A percentile compares a stretch with the other conserved stretches of the same genome.
phyloP scores from a whole-genome alignment of 139 green algal species.

The Axilococcus clingmanii region DNA sequence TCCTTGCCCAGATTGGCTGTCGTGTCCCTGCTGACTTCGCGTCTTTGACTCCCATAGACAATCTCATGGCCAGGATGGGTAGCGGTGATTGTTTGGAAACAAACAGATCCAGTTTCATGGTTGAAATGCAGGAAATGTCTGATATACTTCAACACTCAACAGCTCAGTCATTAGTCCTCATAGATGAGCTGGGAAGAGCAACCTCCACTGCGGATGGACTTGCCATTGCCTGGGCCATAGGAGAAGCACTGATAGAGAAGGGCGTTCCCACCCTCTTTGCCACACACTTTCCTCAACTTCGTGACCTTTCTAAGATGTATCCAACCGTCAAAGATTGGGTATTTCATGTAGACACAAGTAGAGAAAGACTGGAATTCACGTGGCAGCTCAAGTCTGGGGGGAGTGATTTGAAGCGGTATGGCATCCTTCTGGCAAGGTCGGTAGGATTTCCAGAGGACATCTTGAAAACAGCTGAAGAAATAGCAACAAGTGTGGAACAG shows the following conservation, averaged over 20 bases:
- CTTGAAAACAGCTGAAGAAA: constrained; percentile 17
- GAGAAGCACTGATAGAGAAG: constrained; percentile 24
- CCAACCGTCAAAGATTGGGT: constrained; percentile 43
- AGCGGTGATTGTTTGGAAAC: constrained; percentile 64
- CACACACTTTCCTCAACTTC: constrained; percentile 60
- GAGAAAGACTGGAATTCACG: constrained; percentile 9
- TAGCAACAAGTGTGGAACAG: constrained; percentile 6
- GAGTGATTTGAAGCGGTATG: constrained; percentile 34
- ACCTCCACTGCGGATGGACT: constrained; percentile 68
- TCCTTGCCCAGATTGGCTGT: constrained; percentile 66
- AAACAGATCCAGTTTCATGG: constrained; percentile 66
- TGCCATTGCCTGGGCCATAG: constrained; percentile 63
- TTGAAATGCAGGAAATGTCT: constrained; percentile 63
- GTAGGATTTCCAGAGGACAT: constrained; percentile 34
- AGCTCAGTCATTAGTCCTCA: constrained; percentile 50
- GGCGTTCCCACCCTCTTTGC: constrained; percentile 47
- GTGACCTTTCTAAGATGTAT: constrained; percentile 49
- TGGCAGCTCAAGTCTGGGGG: constrained; percentile 28
- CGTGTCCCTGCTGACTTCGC: constrained; percentile 59
- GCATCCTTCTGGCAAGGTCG: constrained; percentile 43
- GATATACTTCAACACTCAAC: constrained; percentile 42
- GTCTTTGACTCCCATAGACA: constrained; percentile 36
- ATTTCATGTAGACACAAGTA: constrained; percentile 15
- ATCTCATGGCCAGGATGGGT: constrained; percentile 60
- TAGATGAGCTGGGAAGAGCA: constrained; percentile 72